Percentiles rank a stretch among this genome's conserved stretches.
phyloP scores from a whole-genome alignment of 2,329 filamentous ascomycete species.

The Microsporum canis region DNA sequence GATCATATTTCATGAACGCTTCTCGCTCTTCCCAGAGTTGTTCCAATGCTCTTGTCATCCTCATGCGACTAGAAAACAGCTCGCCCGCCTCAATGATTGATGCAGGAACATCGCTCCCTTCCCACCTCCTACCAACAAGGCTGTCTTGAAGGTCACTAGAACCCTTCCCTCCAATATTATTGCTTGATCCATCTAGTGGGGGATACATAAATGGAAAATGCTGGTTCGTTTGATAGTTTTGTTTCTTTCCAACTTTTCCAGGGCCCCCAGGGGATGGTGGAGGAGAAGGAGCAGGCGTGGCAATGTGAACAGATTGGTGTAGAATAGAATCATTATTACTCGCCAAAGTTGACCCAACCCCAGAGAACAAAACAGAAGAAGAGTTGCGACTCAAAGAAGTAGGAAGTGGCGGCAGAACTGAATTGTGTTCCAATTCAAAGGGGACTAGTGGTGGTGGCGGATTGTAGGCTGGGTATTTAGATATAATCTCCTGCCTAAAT shows the following conservation, averaged over 20 bases:
- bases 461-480: slow-evolving; percentile 94
- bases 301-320: slow-evolving; percentile 92
- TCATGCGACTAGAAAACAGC: slow-evolving; percentile 77
- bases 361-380: slow-evolving; percentile 51
- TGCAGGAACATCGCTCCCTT: slow-evolving; percentile 77
- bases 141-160: slow-evolving; percentile 53
- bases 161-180: slow-evolving; percentile 81
- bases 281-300: slow-evolving; percentile 91
- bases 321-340: slow-evolving; percentile 58
- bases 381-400: slow-evolving; percentile 57
- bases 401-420: slow-evolving; percentile 69
- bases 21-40: slow-evolving; percentile 94
- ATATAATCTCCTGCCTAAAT: slow-evolving; percentile 92
- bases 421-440: slow-evolving; percentile 80
- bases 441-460: slow-evolving; percentile 74
- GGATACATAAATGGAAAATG: slow-evolving; percentile 98
- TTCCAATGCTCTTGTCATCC: slow-evolving; percentile 80
- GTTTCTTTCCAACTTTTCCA: slow-evolving; percentile 92
- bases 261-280: slow-evolving; percentile 80
- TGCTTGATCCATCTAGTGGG: slow-evolving; percentile 77
- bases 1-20: slow-evolving; percentile 78
- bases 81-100: slow-evolving; percentile 93
- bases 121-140: slow-evolving; percentile 68
- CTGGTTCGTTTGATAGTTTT: slow-evolving; percentile 98
- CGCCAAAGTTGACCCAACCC: slow-evolving; percentile 39